Evolutionary conservation across 371 early-diverging fungal species (phyloP).

Genomic region (Lichtheimia hyalospora): DNA sequence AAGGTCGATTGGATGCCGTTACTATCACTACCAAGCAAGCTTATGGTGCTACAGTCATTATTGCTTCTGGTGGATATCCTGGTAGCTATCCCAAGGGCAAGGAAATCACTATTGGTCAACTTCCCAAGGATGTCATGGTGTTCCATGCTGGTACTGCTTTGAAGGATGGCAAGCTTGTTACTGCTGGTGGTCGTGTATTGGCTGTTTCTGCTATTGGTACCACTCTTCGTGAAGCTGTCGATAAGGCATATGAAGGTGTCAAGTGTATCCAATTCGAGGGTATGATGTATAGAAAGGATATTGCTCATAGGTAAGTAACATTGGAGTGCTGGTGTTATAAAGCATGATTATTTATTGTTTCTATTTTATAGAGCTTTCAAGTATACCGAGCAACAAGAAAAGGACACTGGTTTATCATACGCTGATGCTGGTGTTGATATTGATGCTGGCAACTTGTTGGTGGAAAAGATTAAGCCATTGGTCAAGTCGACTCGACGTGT

Average conservation of each 20-base stretch:
- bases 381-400: slow-evolving; percentile 46
- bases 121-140: slow-evolving; percentile 59
- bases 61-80: slow-evolving; percentile 94
- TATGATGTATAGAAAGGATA: slow-evolving; percentile 87
- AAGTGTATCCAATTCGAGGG: slow-evolving; percentile 77
- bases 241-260: slow-evolving; percentile 73
- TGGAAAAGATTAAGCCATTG: slow-evolving; percentile 92
- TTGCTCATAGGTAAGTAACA: slow-evolving; percentile 70
- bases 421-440: slow-evolving; percentile 95
- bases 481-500: slow-evolving; percentile 89
- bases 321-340: background rate
- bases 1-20: slow-evolving; percentile 91
- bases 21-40: slow-evolving; percentile 68
- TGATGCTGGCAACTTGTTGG: slow-evolving; percentile 93
- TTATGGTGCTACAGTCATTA: slow-evolving; percentile 88
- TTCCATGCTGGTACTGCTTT: slow-evolving; percentile 93
- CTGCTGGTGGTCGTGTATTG: slow-evolving; percentile 95
- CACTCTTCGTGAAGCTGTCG: slow-evolving; percentile 74
- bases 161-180: slow-evolving; percentile 62
- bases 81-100: slow-evolving; percentile 82
- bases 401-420: slow-evolving; percentile 70
- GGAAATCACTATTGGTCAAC: slow-evolving; percentile 62
- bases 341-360: background rate
- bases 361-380: slow-evolving; percentile 57
- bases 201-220: slow-evolving; percentile 83